A percentile compares a stretch with the other conserved stretches of the same genome.
phyloP scores from a whole-genome alignment of 352 stramenopile genomes.

The Thraustochytrium sp. region DNA sequence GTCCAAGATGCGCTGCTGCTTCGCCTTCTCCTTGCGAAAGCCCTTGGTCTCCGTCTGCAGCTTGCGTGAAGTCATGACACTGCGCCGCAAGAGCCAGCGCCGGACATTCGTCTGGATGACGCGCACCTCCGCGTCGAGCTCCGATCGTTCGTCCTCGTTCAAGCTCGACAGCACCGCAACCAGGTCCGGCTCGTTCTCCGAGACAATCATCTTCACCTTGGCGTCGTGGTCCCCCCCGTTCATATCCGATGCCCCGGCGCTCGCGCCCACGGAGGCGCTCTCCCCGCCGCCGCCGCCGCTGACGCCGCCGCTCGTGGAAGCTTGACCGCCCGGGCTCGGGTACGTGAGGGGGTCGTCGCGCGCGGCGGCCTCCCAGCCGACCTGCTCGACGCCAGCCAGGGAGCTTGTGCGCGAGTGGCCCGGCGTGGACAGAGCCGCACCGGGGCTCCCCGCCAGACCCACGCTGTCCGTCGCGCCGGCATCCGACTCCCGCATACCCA shows the following conservation, averaged over 20 bases:
- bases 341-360: too few relatives aligned
- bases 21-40: conserved; percentile 13
- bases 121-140: conserved; percentile 72
- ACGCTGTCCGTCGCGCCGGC: not conserved
- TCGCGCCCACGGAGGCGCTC: too few relatives aligned
- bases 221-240: conserved; percentile 5
- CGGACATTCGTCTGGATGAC: conserved; percentile 76
- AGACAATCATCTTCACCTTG: conserved; percentile 47
- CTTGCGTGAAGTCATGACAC: conserved; percentile 46
- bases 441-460: not conserved
- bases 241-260: too few relatives aligned
- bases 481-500: conserved; percentile 24
- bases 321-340: too few relatives aligned
- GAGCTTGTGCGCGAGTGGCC: not conserved
- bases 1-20: not conserved
- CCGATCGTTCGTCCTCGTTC: conserved; percentile 59
- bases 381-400: not conserved
- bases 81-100: conserved; percentile 73
- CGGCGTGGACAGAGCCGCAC: not conserved
- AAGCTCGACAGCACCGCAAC: conserved; percentile 48
- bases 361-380: too few relatives aligned
- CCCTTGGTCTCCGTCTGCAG: conserved; percentile 29
- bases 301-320: too few relatives aligned
- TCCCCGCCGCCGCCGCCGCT: too few relatives aligned
- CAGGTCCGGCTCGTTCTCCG: conserved; percentile 45